Evolutionary conservation across 2,329 filamentous ascomycete genomes (phyloP), one percentile per base, ranked within the genome.

Genomic region (Elsinoe australis): DNA sequence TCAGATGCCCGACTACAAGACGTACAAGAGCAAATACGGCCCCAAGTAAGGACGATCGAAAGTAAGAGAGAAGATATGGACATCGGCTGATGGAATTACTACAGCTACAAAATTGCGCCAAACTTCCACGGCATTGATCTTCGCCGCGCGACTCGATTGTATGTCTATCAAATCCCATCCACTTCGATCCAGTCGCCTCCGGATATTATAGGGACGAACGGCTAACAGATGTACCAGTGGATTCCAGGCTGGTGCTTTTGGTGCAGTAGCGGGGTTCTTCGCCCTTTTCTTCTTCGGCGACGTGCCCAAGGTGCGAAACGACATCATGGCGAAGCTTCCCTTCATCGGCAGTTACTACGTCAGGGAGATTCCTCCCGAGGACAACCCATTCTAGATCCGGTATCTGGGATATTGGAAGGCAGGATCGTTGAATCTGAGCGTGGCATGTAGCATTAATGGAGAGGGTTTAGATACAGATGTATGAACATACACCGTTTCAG

Each of bases 271-370:
- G 33, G 78, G 75, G 54, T 67, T 77, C 61, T 17, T 78, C 64
- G 76, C 74, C 29, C 61, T 82, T 56, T 81, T 78, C 69, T 79
- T 82, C 71, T 76, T 82, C 67, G 74, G 76, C 57, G 78, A 80
- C 57, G 71, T 82, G 19, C 79, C 79, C 51, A 73, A 71, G 59
- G 76, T 83, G 36, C 70, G 76, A 60, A 71, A 74, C 57, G 79
- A 82, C 61, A 78, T 82, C 55, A 69, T 80, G 62, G 70, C 73
- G 65, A 75, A 79, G 66, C 58, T 81, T 19, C 79, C 79, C 5
- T 62, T 80, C 55, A 66, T 82, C 44, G 74, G 75, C 53, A 61
- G 64, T 49, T 78, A 76, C 66, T 81, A 73, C 62, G 66, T 74
- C 58, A 67, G 71, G 53, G 72, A 76, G 63, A 68, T 82, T 55